A percentile compares a stretch with the other conserved stretches of the same genome.
Conservation (phyloP, 371 early-diverging fungal species). For the Circinella umbellata region DNA sequence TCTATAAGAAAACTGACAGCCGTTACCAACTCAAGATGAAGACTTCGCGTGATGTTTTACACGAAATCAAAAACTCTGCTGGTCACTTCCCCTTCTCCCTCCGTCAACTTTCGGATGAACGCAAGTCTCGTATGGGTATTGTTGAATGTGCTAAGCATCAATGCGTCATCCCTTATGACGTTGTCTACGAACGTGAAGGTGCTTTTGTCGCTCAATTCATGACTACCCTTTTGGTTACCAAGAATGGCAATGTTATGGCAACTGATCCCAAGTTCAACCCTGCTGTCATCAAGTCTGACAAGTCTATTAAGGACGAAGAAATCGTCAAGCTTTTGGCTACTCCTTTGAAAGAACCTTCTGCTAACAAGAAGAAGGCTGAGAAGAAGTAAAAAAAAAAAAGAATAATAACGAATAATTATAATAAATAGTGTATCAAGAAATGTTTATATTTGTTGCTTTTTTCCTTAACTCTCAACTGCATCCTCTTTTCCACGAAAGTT, state of each 20-base stretch:
- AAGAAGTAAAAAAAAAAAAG: conserved; percentile 2
- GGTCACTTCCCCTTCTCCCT: conserved; percentile 91
- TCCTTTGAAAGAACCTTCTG: conserved; percentile 40
- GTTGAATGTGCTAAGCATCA: conserved; percentile 87
- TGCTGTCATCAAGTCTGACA: conserved; percentile 72
- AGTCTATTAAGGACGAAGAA: conserved; percentile 78
- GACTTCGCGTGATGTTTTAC: conserved; percentile 77
- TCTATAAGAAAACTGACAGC: conserved; percentile 89
- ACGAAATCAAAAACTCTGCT: conserved; percentile 79
- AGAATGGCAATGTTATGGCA: conserved; percentile 80
- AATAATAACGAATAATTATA: too few species aligned
- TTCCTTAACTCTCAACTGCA: too few species aligned
- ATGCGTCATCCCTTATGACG: conserved; percentile 82
- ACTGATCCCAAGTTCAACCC: conserved; percentile 74
- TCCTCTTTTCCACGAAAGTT: background rate
- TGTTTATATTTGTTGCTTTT: background rate
- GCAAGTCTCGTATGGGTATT: conserved; percentile 91
- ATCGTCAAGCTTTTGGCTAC: conserved; percentile 68
- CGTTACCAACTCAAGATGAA: conserved; percentile 88
- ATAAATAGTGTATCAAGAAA: background rate
- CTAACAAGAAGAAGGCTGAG: conserved; percentile 30
- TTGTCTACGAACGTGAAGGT: conserved; percentile 86
- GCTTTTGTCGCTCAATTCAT: conserved; percentile 87
- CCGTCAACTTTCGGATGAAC: conserved; percentile 82
- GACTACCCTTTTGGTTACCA: conserved; percentile 88